Conservation (phyloP, 805 yeast genomes). For the Barnettozyma californica region DNA sequence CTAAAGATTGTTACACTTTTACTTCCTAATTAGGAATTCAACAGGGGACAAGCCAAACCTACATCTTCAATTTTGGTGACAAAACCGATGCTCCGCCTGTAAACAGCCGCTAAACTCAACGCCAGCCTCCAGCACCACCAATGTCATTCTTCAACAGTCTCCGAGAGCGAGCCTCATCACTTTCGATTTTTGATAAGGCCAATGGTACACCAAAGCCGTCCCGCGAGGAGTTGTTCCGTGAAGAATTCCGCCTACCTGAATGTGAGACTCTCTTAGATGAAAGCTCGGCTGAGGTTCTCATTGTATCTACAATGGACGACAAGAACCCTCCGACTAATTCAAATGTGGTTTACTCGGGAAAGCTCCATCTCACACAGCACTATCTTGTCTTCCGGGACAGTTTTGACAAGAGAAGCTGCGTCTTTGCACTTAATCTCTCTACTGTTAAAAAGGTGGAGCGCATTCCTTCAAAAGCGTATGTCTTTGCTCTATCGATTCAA, state of each 20-base stretch:
- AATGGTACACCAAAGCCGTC: slow-evolving; percentile 40
- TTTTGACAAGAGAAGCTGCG: slow-evolving; percentile 62
- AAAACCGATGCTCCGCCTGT: neutral
- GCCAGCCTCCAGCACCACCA: neutral
- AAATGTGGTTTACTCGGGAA: slow-evolving; percentile 48
- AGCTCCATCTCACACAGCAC: slow-evolving; percentile 66
- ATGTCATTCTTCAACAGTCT: slow-evolving; percentile 43
- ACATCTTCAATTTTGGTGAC: neutral
- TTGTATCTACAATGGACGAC: slow-evolving; percentile 24
- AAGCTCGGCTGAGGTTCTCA: slow-evolving; percentile 57
- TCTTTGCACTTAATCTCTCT: slow-evolving; percentile 66
- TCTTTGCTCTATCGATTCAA: slow-evolving; percentile 69
- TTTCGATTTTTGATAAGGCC: slow-evolving; percentile 36
- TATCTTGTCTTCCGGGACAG: slow-evolving; percentile 71
- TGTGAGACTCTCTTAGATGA: slow-evolving; percentile 62
- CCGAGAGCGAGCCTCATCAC: slow-evolving; percentile 41
- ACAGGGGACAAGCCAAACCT: neutral
- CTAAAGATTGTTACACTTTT: neutral
- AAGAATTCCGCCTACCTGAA: slow-evolving; percentile 65
- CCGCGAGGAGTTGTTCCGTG: slow-evolving; percentile 66
- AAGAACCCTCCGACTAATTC: slow-evolving; percentile 14
- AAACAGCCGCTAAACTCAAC: neutral
- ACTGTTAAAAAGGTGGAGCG: slow-evolving; percentile 83
- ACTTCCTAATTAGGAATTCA: slow-evolving; percentile 9
- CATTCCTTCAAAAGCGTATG: slow-evolving; percentile 67